These are phyloP conservation scores for Malbranchea zuffiana DNA, from an alignment of 2,329 filamentous ascomycete genomes.

Conservation along the genomic window DNA sequence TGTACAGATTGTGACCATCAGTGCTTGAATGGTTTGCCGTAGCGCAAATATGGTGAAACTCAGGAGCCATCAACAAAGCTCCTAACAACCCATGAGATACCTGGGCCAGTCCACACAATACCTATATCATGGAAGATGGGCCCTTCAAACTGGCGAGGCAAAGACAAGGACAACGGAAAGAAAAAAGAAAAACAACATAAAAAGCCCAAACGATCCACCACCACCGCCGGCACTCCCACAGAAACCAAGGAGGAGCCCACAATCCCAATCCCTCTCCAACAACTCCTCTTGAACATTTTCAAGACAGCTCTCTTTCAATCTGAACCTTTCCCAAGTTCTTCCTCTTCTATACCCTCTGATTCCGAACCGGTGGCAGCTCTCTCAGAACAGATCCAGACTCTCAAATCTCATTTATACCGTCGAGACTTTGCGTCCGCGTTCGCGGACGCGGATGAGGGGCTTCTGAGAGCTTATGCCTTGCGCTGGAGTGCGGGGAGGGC, in stretches of 20 bases:
- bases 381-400: conserved; percentile 55
- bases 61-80: too few species aligned
- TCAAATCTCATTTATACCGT: conserved; percentile 77
- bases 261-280: conserved; percentile 49
- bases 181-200: background rate
- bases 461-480: conserved; percentile 72
- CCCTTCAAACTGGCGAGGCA: background rate
- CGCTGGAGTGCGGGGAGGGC: conserved; percentile 84
- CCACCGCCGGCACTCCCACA: background rate
- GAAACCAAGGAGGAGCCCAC: conserved; percentile 3
- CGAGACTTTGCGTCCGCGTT: conserved; percentile 79
- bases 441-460: conserved; percentile 47
- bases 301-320: conserved; percentile 48
- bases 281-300: conserved; percentile 64
- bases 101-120: too few species aligned
- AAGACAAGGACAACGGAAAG: conserved; percentile 3
- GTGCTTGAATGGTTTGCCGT: too few species aligned
- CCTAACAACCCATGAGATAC: too few species aligned
- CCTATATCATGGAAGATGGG: background rate
- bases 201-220: background rate
- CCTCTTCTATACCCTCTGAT: conserved; percentile 5
- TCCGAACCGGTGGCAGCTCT: conserved; percentile 33
- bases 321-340: conserved; percentile 22
- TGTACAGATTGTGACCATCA: too few species aligned
- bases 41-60: too few species aligned